These are phyloP conservation scores for Psidium friedrichsthalianum DNA, from an alignment of 345 rosid genomes.

Conservation along the genomic window DNA sequence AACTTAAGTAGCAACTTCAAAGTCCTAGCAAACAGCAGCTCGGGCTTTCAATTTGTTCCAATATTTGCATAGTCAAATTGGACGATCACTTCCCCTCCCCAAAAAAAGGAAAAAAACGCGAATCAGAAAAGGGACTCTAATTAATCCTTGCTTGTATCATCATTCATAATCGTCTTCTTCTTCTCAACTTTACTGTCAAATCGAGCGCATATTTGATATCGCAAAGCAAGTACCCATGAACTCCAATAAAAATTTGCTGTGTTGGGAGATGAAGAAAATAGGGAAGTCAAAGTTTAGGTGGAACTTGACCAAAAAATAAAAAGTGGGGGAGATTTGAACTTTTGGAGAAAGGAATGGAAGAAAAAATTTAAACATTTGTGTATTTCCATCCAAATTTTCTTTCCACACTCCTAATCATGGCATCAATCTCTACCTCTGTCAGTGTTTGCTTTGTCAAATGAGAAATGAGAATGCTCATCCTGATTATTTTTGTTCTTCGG, in stretches of 20 bases:
- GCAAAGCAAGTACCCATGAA: not conserved
- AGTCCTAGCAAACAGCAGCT: not conserved
- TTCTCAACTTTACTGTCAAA: not conserved
- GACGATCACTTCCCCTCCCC: not conserved
- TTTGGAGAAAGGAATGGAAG: not conserved
- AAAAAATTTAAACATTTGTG: not conserved
- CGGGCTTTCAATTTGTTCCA: not conserved
- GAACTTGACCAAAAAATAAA: too few relatives aligned
- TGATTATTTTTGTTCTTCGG: not conserved
- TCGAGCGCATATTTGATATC: not conserved
- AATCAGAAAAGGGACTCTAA: not conserved
- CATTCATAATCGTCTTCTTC: not conserved
- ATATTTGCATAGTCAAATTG: not conserved
- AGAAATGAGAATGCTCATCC: not conserved
- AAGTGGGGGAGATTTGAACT: not conserved
- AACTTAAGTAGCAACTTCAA: not conserved
- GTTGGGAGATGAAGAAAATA: not conserved
- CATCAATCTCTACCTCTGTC: not conserved
- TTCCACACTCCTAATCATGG: not conserved
- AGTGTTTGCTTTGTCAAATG: not conserved
- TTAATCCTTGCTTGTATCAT: not conserved
- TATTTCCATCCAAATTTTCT: not conserved
- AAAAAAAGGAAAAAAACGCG: too few relatives aligned
- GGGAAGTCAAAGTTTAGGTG: not conserved
- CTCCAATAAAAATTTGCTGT: too few relatives aligned